These are phyloP conservation scores for Calonectria pauciramosa DNA, from an alignment of 2,329 filamentous ascomycete species.

Conservation along the genomic window DNA sequence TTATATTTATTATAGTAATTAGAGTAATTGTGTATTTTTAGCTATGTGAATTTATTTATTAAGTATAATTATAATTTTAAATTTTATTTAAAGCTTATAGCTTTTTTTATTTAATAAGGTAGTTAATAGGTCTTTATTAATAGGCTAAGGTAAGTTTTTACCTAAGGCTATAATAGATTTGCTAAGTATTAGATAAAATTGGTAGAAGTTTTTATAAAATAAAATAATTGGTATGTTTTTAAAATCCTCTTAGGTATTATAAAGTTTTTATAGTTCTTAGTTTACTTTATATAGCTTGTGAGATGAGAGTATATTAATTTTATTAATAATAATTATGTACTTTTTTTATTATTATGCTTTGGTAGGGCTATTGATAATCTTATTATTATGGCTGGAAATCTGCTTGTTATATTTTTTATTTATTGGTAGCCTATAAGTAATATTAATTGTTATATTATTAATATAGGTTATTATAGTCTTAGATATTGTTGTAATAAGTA, in stretches of 20 bases:
- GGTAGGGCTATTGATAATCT: not conserved
- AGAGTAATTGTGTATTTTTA: slow-evolving; percentile 54
- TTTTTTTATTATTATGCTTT: not conserved
- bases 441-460: not conserved
- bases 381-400: not conserved
- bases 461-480: not conserved
- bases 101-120: not conserved
- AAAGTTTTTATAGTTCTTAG: not conserved
- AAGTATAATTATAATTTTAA: too few relatives aligned
- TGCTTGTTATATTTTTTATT: not conserved
- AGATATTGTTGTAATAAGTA: not conserved
- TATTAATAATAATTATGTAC: not conserved
- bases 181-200: not conserved
- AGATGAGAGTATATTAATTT: not conserved
- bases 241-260: not conserved
- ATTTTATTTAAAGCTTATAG: not conserved
- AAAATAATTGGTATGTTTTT: not conserved
- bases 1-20: slow-evolving; percentile 34
- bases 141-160: too few relatives aligned
- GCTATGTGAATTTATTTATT: too few relatives aligned
- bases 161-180: too few relatives aligned
- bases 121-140: not conserved
- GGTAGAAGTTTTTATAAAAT: not conserved
- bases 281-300: not conserved
- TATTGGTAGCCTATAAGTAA: not conserved